Evolutionary conservation across 1,284 basidiomycete genomes (phyloP), one percentile per base, ranked within the genome.

Genomic region (Meira miltonrushii): DNA sequence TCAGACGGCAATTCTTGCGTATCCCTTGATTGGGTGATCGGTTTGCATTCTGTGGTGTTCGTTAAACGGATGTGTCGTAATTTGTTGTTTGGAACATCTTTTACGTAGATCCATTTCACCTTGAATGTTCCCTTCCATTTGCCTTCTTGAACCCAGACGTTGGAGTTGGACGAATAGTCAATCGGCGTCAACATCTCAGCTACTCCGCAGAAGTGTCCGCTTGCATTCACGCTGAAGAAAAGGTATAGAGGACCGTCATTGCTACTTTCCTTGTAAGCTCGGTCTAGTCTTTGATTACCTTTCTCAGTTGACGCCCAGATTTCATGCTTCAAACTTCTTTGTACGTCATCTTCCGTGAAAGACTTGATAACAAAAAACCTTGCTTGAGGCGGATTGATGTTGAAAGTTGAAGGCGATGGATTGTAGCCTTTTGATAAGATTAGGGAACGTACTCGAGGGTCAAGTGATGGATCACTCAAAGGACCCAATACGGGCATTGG

Each of bases 261-360:
- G 43, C 57, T 62, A 19, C 12, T 17, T 38, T 65, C 60, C n/a
- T 57, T 56, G 57, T 67, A 74, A 13, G 72, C 72, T 23, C 61
- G 60, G 60, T 78, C 70, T 52, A 78, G 64, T 1, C 75, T 65
- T 48, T 67, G 62, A 56, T 78, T 78, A 50, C 75, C 75, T 57
- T 75, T 75, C 38, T 75, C 72, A n/a, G 75, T 78, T 15, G 69
- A 72, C 0, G 75, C 72, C 75, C 75, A 78, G 44, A 78, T 75
- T 51, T 72, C 72, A 65, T 75, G 68, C 48, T 67, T 67, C 50
- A 78, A 64, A 37, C 71, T 75, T 25, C 68, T 69, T 58, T 74
- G 67, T 21, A 78, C 72, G 46, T 78, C 75, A 25, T 72, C 73
- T 39, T 77, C 74, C 23, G 72, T 77, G 51, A 75, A 77, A 28